Evolutionary conservation across 2,329 filamentous ascomycete species (phyloP).

Genomic region (Colletotrichum limetticola): DNA sequence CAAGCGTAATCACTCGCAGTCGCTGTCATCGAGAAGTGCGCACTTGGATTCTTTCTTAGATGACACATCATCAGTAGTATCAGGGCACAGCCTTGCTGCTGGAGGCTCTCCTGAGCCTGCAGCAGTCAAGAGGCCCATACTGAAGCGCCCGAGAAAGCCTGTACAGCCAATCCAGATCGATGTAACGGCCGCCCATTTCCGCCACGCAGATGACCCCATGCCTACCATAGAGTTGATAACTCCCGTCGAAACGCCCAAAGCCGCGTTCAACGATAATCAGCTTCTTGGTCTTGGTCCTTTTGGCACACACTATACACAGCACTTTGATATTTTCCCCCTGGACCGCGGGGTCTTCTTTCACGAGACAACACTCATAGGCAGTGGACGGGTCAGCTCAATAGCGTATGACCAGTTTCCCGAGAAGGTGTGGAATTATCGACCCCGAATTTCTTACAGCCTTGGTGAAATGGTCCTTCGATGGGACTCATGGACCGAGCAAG

Average conservation of each 20-base stretch:
- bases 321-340: constrained; percentile 72
- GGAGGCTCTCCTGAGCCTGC: constrained; percentile 12
- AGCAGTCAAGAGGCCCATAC: not conserved
- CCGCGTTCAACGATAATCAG: not conserved
- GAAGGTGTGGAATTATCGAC: constrained; percentile 43
- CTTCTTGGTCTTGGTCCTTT: constrained; percentile 64
- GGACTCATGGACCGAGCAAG: constrained; percentile 66
- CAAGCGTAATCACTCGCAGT: constrained; percentile 40
- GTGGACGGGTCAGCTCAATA: constrained; percentile 58
- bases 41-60: constrained; percentile 21
- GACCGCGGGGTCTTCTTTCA: constrained; percentile 68
- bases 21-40: constrained; percentile 22
- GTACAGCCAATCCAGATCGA: constrained; percentile 57
- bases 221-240: constrained; percentile 35
- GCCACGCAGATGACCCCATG: constrained; percentile 64
- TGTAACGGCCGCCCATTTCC: constrained; percentile 62
- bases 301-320: constrained; percentile 68
- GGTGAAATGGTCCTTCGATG: constrained; percentile 62
- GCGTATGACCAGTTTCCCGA: constrained; percentile 44
- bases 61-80: constrained; percentile 20
- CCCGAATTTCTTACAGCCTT: constrained; percentile 55
- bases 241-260: constrained; percentile 30
- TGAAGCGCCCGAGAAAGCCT: constrained; percentile 54
- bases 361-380: constrained; percentile 67
- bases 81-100: not conserved